Evolutionary conservation across 2,329 filamentous ascomycete genomes (phyloP).

Genomic region (Fusarium caatingaense): DNA sequence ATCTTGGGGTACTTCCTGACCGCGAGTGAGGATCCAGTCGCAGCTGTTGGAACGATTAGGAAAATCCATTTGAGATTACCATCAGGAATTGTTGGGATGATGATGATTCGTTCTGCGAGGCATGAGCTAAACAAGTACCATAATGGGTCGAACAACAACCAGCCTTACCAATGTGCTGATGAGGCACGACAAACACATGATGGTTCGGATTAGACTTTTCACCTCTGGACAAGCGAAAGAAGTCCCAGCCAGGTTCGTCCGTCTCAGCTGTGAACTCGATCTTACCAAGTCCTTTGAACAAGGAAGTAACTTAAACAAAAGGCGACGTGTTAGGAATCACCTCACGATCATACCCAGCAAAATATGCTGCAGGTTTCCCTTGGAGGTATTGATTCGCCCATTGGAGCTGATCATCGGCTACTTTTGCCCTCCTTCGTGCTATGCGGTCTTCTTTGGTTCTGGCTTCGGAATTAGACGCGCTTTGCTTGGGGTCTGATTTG

Average conservation of each 20-base stretch:
- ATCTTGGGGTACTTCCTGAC: background rate
- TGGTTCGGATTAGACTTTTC: background rate
- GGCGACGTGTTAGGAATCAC: background rate
- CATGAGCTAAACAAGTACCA: background rate
- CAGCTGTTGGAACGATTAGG: background rate
- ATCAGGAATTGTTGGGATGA: background rate
- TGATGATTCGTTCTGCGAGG: background rate
- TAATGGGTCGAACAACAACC: background rate
- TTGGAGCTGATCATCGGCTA: background rate
- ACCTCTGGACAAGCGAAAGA: background rate
- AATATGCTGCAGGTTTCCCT: background rate
- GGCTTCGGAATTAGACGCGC: background rate
- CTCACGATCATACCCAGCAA: background rate
- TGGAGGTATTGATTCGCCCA: conserved; percentile 3
- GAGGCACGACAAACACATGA: background rate
- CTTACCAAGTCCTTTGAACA: background rate
- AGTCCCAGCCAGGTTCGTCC: background rate
- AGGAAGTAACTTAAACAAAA: background rate
- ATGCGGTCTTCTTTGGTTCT: background rate
- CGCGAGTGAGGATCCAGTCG: background rate
- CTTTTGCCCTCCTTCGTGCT: background rate
- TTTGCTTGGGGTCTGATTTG: background rate
- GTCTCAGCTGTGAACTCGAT: conserved; percentile 3
- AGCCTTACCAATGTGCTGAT: background rate
- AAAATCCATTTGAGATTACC: background rate